Base-by-base conservation (phyloP, 331 rosid species). In the Malus hybrid region DNA sequence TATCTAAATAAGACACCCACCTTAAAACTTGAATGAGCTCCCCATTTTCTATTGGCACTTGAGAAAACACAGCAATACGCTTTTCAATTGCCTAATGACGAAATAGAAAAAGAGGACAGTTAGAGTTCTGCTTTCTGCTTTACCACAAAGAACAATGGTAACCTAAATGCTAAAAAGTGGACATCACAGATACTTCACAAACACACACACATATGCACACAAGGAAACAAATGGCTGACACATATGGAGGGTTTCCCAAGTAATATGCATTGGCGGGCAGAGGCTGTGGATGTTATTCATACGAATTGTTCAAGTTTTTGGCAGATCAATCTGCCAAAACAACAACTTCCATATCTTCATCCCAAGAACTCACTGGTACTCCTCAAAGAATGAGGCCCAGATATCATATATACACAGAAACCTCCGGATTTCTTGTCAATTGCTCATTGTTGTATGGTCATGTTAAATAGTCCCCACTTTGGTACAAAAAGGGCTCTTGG, bases 11-110 rank as follows among this genome's bases (percentile, higher is more conserved):
- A 73, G 78, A 73, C 32, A 88, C 77, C 84, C 46, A 94, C 99
- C 97, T 94, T 79, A 94, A 80, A 71, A 94, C 90, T 88, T 94
- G 97, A 78, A 94, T 84, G 69, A 87, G 93, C 85, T 92, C 99
- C 71, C 99, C 99, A 79, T 94, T 86, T 85, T 94, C 97, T 66
- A 86, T 13, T 48, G 99, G 99, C 39, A 92, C 59, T 94, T 94
- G 99, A 59, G 99, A 85, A 82, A 83, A 92, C 87, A 94, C 85
- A 65, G 99, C 85, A 76, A 94, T 90, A 76, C 99, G 89, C 85
- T 92, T 92, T 85, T 94, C 99, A 50, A 94, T 94, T 70, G 97
- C 99, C 99, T 94, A 71, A 83, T 42, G 64, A 73, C 82, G 50
- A 74, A 71, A 42, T 42, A 42, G 74, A 34, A 31, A 80, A 70